Base-by-base conservation (phyloP, 1,139 yeast genomes). In the Geotrichum candidum region DNA sequence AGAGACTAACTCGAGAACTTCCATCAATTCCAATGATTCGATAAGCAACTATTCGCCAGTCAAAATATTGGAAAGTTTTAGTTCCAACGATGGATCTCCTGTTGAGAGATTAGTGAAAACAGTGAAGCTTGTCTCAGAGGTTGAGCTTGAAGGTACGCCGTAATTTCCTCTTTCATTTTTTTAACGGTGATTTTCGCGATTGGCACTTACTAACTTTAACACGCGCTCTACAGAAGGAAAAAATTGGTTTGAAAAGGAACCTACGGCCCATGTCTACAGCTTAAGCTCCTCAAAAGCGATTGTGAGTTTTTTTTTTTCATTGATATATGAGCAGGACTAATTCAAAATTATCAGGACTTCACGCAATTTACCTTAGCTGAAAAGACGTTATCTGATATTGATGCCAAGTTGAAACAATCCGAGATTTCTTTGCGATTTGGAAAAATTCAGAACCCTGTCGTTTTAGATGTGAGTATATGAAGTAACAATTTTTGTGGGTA, bases 11-110 rank as follows among this genome's bases (percentile, higher is more conserved):
- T 6, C 51, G 2, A 22, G 33, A 13, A 18, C 23, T n/a, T 46
- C 18, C 6, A 13, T 25, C n/a, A 45, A 50, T 53, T 59, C 64
- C 4, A 48, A 65, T 22, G 23, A 64, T 15, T 62, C 63, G 7
- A 59, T 57, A 3, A 58, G 60, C 41, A 60, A 65, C 3, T 64
- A 65, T 31, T 68, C 69, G 38, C 68, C 69, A 10, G 66, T 62
- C 41, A 63, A 64, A 27, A 51, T 67, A 13, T 54, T 64, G 2
- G 70, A 68, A 15, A 56, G 61, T 18, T 51, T 54, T 15, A 11
- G 41, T 15, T 35, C 55, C 13, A 22, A 22, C 10, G 59, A 59
- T 4, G 51, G 27, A 46, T 33, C 51, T 46, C 53, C 50, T 4
- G 33, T 48, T 6, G 33, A 53, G 13, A 46, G 59, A 13, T 35